Evolutionary conservation across 1,139 yeast genomes (phyloP), one percentile per base, ranked within the genome.

Genomic region (Yamadazyma conglobata): DNA sequence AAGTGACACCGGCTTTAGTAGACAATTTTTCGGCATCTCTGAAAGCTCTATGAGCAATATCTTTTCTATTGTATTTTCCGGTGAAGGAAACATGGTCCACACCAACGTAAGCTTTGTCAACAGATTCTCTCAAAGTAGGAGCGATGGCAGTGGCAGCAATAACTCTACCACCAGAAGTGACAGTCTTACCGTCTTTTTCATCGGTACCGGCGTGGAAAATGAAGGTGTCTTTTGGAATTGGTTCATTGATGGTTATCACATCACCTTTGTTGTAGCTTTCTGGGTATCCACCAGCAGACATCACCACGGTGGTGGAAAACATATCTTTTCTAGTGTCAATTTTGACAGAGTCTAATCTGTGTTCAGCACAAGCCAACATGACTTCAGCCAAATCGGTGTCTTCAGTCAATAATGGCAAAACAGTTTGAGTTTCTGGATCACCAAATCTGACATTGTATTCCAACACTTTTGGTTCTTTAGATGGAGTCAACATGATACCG

Each of bases 361-460:
- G 95, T 56, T 91, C 96, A 31, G 94, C 95, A 46, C 95, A 84
- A 29, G 97, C 98, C 39, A 89, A 64, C 75, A 93, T 77, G 27
- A 91, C 80, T 57, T 88, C 87, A 24, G 96, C 94, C 50, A 93
- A 72, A 60, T 93, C 98, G 14, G 95, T 82, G 38, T 85, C 89
- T 23, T 79, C 77, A 12, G 80, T 60, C 43, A 93, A 69, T 50
- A 93, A 71, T 10, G 96, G 96, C 52, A 93, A 70, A 19, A 91
- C 95, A 4, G 96, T 85, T 65, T 93, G 98, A 24, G 97, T 91
- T 64, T 93, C 99, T 44, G 99, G 99, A 58, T 93, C 99, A 40
- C 99, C 99, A 48, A 93, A 93, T 62, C 99, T 79, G 32, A 91
- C 96, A 48, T 93, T 93, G 64, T 93, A 93, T 62, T 93, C 99